Evolutionary conservation across 2,329 filamentous ascomycete genomes (phyloP), one percentile per base, ranked within the genome.

Genomic region (Camptophora hylomeconis): DNA sequence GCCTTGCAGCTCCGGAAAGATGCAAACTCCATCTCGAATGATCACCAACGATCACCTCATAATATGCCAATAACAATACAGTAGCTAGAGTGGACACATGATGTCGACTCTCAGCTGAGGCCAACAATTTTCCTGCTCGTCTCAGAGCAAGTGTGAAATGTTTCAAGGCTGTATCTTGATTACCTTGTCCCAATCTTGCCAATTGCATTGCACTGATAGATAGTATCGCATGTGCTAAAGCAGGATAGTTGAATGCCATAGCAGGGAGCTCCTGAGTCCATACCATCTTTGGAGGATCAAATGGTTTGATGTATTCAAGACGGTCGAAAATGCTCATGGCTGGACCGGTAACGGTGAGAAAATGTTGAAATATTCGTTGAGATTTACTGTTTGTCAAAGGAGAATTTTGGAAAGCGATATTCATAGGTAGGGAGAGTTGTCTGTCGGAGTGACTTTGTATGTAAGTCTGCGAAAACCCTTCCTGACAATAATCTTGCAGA

Each of bases 21-120:
- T 95, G 89, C 37, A 80, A 87, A 46, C 81, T 89, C 89, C 89
- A 98, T 51, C 93, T 93, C 31, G 79, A 75, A 45, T 95, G 87
- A 42, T 98, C 87, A 13, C 84, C 87, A 19, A 79, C 80, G 75
- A 87, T 89, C 11, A 94, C 81, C 51, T 95, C 89, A 46, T 92
- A 95, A 51, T 84, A 95, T 0, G 76, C 82, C 5, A 98, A 65
- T 5, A 95, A 60, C 19, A 94, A 61, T 0, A 82, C 84, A 2
- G 86, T 84, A 5, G 86, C 87, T n/a, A 95, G 60, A 0, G 84
- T 94, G 2, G 81, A 74, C 6, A 82, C 70, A 32, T 83, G 74
- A 6, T 75, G 73, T 30, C 84, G 72, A 44, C 75, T 73, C 24
- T 63, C 65, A 0, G 73, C 63, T 15, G 80, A 69, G 25, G 72